phyloP scores from a whole-genome alignment of 1,284 basidiomycete species.

The Leccinum pallidistipes region DNA sequence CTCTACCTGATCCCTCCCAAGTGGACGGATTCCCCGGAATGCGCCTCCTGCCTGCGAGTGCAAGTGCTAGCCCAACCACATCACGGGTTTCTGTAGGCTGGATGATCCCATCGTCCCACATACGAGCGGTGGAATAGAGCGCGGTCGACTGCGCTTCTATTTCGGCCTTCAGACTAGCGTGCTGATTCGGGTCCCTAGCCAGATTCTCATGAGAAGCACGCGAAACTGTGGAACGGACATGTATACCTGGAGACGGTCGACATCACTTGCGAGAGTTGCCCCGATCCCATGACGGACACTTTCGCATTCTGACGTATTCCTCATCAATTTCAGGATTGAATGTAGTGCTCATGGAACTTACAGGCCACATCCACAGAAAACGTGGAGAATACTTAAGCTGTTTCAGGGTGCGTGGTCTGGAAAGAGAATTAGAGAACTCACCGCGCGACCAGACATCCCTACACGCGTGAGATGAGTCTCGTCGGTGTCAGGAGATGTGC shows the following conservation, averaged over 20 bases:
- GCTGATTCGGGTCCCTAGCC: slow-evolving; percentile 72
- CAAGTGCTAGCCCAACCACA: slow-evolving; percentile 82
- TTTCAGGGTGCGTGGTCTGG: slow-evolving; percentile 9
- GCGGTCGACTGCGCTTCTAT: slow-evolving; percentile 89
- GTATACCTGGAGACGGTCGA: slow-evolving; percentile 77
- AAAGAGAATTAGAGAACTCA: slow-evolving; percentile 40
- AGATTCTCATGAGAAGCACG: slow-evolving; percentile 2
- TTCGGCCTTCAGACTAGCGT: slow-evolving; percentile 69
- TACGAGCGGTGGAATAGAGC: slow-evolving; percentile 82
- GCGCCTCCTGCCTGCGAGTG: slow-evolving; percentile 59
- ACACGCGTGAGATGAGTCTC: slow-evolving; percentile 16
- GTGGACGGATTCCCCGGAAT: slow-evolving; percentile 43
- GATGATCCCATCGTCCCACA: slow-evolving; percentile 97
- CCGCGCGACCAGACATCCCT: slow-evolving; percentile 89
- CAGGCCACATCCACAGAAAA: slow-evolving; percentile 98
- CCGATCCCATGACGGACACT: slow-evolving; percentile 96
- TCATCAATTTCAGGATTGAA: slow-evolving; percentile 11
- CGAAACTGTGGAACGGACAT: slow-evolving; percentile 19
- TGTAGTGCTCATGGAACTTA: slow-evolving; percentile 40
- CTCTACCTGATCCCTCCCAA: slow-evolving; percentile 73
- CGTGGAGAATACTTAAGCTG: slow-evolving; percentile 78
- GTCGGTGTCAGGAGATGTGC: background rate
- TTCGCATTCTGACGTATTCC: slow-evolving; percentile 70
- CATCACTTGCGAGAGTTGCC: slow-evolving; percentile 93
- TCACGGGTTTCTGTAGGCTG: slow-evolving; percentile 89